These are phyloP conservation scores for Arthrobotrys pseudoclavata DNA, from an alignment of 2,329 filamentous ascomycete species.

Conservation along the genomic window DNA sequence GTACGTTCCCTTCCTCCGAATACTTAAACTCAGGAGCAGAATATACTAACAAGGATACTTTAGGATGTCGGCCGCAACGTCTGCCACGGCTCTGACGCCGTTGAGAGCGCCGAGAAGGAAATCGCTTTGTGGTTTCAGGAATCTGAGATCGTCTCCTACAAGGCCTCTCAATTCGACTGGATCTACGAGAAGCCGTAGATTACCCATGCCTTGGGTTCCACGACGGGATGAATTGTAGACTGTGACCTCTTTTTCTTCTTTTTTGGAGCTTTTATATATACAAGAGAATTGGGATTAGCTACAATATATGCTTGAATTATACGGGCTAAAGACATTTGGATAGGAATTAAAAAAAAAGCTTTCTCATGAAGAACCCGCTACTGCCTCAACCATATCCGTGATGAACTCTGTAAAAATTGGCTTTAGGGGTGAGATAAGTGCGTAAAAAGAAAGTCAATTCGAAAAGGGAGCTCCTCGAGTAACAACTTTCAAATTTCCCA, in stretches of 20 bases:
- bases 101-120: slow-evolving; percentile 99
- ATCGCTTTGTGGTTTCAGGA: slow-evolving; percentile 97
- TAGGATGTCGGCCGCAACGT: slow-evolving; percentile 92
- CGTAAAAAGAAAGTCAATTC: neutral
- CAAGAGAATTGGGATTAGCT: neutral
- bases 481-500: neutral
- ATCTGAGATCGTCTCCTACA: slow-evolving; percentile 83
- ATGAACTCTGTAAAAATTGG: neutral
- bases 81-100: slow-evolving; percentile 98
- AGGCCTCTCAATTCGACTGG: slow-evolving; percentile 88
- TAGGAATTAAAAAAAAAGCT: slow-evolving; percentile 26
- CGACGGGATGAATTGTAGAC: slow-evolving; percentile 62
- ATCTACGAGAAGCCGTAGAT: slow-evolving; percentile 84
- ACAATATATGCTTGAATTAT: neutral
- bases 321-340: neutral
- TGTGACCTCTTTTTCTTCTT: slow-evolving; percentile 56
- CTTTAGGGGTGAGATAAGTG: neutral
- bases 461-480: neutral
- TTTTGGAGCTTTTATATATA: neutral
- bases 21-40: neutral
- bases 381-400: no score
- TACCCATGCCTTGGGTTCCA: slow-evolving; percentile 62
- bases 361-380: slow-evolving; percentile 4
- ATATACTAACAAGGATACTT: slow-evolving; percentile 37
- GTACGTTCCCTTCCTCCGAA: slow-evolving; percentile 66